Conservation (phyloP, 2,329 filamentous ascomycete genomes). For the Drechslerella stenobrocha region DNA sequence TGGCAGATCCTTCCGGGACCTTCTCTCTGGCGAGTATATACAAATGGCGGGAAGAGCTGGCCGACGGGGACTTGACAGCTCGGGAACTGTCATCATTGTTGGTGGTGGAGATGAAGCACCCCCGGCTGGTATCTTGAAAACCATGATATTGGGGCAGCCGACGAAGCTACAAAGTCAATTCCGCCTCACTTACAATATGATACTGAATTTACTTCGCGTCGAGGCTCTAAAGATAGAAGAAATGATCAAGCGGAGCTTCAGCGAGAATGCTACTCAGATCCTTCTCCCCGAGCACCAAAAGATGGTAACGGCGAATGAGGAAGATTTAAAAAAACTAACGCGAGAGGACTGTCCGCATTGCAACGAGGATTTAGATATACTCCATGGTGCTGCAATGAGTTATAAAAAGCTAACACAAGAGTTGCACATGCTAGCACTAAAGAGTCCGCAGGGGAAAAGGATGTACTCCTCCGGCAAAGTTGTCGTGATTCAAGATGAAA, state of each 20-base stretch:
- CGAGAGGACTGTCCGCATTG: conserved; percentile 80
- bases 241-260: conserved; percentile 99
- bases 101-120: conserved; percentile 82
- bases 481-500: conserved; percentile 70
- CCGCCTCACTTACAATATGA: conserved; percentile 98
- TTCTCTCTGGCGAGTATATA: conserved; percentile 93
- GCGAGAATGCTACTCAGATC: conserved; percentile 94
- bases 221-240: conserved; percentile 98
- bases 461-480: conserved; percentile 76
- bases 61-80: conserved; percentile 84
- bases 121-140: conserved; percentile 70
- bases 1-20: conserved; percentile 84
- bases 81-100: conserved; percentile 93
- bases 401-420: conserved; percentile 79
- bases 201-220: conserved; percentile 88
- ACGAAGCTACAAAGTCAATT: conserved; percentile 96
- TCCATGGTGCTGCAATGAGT: conserved; percentile 78
- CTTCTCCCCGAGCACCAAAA: conserved; percentile 93
- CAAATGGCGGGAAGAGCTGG: conserved; percentile 98
- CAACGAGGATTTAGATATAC: conserved; percentile 75
- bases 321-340: conserved; percentile 86
- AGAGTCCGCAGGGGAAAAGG: conserved; percentile 78
- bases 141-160: conserved; percentile 94
- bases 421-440: conserved; percentile 73
- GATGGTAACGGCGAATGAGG: conserved; percentile 86